Conservation (phyloP, 2,329 filamentous ascomycete species). For the Blastomyces parvus region DNA sequence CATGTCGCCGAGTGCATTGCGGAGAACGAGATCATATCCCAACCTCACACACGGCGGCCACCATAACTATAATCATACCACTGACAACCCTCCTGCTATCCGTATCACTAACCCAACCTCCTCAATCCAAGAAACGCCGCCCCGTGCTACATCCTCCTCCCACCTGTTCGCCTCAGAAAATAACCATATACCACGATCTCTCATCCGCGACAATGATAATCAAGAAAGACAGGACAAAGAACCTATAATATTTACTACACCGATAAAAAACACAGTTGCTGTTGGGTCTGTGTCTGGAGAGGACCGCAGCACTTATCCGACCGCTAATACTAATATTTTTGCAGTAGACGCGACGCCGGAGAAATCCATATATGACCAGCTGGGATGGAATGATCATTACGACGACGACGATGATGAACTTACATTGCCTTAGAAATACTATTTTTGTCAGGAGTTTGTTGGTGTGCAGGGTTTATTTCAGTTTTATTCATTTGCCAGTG, state of each 20-base stretch:
- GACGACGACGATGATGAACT: slow-evolving; percentile 22
- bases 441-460: neutral
- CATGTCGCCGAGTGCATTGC: slow-evolving; percentile 8
- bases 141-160: slow-evolving; percentile 4
- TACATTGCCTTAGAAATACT: slow-evolving; percentile 11
- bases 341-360: slow-evolving; percentile 21
- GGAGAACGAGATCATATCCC: slow-evolving; percentile 13
- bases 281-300: neutral
- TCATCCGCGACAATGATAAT: neutral
- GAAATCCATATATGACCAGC: slow-evolving; percentile 35
- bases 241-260: slow-evolving; percentile 6
- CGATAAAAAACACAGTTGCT: neutral
- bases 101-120: slow-evolving; percentile 16
- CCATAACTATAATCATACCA: slow-evolving; percentile 12
- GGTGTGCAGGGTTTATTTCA: neutral
- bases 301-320: neutral
- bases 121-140: slow-evolving; percentile 15
- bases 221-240: neutral
- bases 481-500: neutral
- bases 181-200: neutral
- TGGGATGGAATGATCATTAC: slow-evolving; percentile 38
- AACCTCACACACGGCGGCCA: slow-evolving; percentile 7
- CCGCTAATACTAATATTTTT: neutral
- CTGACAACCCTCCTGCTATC: slow-evolving; percentile 18
- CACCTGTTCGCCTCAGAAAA: neutral